Conservation (phyloP, 257 asterid genomes). For the Solanum chmielewskii region DNA sequence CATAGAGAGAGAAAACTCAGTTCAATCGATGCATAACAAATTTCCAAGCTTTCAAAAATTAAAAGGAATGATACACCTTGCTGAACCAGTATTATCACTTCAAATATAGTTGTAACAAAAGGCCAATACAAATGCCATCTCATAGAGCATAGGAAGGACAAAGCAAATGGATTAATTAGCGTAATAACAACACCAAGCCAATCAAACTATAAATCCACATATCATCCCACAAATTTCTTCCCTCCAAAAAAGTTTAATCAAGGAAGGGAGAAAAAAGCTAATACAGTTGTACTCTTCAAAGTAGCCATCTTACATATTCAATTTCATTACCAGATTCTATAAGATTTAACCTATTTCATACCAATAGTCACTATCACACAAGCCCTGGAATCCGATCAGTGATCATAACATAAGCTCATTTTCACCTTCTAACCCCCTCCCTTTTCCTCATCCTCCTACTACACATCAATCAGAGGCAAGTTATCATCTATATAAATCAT, state of each 20-base stretch:
- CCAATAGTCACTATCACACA: background rate
- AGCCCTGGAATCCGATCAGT: background rate
- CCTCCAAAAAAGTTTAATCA: background rate
- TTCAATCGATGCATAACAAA: background rate
- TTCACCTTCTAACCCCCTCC: background rate
- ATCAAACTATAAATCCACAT: background rate
- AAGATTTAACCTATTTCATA: background rate
- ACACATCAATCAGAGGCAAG: background rate
- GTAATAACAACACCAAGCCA: background rate
- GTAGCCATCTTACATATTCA: background rate
- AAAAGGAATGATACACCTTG: background rate
- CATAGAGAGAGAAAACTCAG: background rate
- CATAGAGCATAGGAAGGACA: background rate
- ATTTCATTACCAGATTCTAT: background rate
- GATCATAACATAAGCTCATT: background rate
- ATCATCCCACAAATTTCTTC: background rate
- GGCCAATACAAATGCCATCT: background rate
- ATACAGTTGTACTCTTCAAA: background rate
- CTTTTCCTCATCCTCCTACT: background rate
- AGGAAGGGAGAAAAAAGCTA: background rate
- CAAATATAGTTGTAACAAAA: background rate
- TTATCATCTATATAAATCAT: background rate
- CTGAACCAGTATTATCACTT: background rate
- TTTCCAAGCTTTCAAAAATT: background rate
- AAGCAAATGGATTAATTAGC: background rate